Evolutionary conservation across 306 rosid species (phyloP).

Genomic region (Gleditsia sinensis): DNA sequence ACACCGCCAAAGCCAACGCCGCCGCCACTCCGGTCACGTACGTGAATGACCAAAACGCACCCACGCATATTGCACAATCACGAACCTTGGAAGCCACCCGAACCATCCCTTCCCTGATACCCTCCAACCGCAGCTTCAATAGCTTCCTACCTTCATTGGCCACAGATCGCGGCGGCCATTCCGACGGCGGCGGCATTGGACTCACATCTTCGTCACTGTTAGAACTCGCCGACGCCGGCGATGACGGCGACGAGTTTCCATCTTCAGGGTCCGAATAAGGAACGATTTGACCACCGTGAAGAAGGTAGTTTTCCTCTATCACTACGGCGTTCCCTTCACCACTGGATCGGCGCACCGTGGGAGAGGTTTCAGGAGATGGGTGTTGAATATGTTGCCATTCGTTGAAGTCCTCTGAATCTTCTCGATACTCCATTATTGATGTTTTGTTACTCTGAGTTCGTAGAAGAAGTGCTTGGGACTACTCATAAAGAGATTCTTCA

Average conservation of each 20-base stretch:
- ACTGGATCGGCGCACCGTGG: background rate
- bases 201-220: background rate
- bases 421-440: slow-evolving; percentile 27
- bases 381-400: slow-evolving; percentile 48
- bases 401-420: slow-evolving; percentile 18
- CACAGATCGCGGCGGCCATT: slow-evolving; percentile 29
- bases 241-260: background rate
- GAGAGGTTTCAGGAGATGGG: slow-evolving; percentile 6
- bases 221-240: background rate
- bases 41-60: slow-evolving; percentile 48
- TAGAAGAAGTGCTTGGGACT: background rate
- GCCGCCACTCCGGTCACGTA: slow-evolving; percentile 42
- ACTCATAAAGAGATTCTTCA: background rate
- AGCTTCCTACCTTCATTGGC: slow-evolving; percentile 35
- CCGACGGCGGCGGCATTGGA: background rate
- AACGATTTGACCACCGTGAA: slow-evolving; percentile 11
- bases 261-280: slow-evolving; percentile 3
- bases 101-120: slow-evolving; percentile 32
- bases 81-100: slow-evolving; percentile 33
- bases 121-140: slow-evolving; percentile 40
- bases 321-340: slow-evolving; percentile 6
- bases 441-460: background rate
- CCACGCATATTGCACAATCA: slow-evolving; percentile 7
- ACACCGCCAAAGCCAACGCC: slow-evolving; percentile 13
- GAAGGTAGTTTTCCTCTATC: slow-evolving; percentile 28